Percentiles rank a stretch among this genome's conserved stretches.
Conservation (phyloP, 805 yeast genomes). For the Ogataea methanolica region DNA sequence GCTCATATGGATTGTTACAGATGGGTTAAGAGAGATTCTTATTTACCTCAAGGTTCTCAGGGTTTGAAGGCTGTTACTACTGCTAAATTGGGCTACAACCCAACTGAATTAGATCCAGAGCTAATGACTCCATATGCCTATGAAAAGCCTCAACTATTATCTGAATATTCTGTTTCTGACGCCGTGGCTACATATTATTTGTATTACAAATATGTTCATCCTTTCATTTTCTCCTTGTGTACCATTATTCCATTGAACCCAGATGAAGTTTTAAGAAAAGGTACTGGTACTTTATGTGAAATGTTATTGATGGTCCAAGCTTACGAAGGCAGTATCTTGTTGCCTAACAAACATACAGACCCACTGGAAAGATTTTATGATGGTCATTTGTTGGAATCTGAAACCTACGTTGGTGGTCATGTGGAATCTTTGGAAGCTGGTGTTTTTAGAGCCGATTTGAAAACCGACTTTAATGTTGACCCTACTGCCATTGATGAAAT, state of each 20-base stretch:
- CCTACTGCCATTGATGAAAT: conserved; percentile 80
- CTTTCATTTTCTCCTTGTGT: conserved; percentile 92
- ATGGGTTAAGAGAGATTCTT: conserved; percentile 98
- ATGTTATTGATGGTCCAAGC: conserved; percentile 98
- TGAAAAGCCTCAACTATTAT: conserved; percentile 84
- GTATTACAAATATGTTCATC: conserved; percentile 95
- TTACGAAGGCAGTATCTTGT: conserved; percentile 63
- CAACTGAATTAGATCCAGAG: conserved; percentile 95
- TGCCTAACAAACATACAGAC: conserved; percentile 92
- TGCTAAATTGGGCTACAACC: conserved; percentile 91
- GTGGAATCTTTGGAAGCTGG: conserved; percentile 98
- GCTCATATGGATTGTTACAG: conserved; percentile 96
- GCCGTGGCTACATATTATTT: conserved; percentile 98
- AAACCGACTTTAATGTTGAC: conserved; percentile 71
- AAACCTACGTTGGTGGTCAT: conserved; percentile 98
- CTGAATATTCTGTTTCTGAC: conserved; percentile 98
- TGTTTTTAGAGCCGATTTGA: conserved; percentile 87
- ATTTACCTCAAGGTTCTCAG: conserved; percentile 97
- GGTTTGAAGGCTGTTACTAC: conserved; percentile 98
- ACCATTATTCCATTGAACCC: conserved; percentile 95
- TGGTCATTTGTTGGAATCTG: conserved; percentile 90
- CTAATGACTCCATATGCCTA: conserved; percentile 97
- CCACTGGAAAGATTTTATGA: conserved; percentile 93
- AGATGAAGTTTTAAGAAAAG: conserved; percentile 92
- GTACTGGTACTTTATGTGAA: conserved; percentile 98